These are phyloP conservation scores for Strobilomyces dryophilus DNA, from an alignment of 768 basidiomycete genomes.

Conservation along the genomic window DNA sequence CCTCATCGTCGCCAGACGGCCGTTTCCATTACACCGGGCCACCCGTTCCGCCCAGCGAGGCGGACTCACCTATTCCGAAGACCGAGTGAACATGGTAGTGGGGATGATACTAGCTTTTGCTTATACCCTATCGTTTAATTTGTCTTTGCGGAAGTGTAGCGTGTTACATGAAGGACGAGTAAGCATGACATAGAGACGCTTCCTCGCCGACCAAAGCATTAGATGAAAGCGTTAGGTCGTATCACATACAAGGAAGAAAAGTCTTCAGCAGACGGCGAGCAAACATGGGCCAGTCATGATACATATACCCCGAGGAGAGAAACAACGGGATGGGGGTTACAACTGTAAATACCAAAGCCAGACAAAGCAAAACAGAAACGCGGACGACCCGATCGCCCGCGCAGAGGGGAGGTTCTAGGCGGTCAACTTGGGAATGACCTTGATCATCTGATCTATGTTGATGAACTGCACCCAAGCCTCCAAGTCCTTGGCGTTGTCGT, in stretches of 20 bases:
- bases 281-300: not conserved
- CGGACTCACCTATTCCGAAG: slow-evolving; percentile 1
- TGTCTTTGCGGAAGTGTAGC: not conserved
- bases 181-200: not conserved
- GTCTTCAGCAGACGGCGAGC: not conserved
- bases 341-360: not conserved
- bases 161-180: not conserved
- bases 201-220: not conserved
- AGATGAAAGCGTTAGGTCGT: slow-evolving; percentile 10
- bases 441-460: slow-evolving; percentile 76
- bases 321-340: not conserved
- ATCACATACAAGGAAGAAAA: not conserved
- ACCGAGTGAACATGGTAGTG: not conserved
- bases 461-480: slow-evolving; percentile 84
- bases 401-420: slow-evolving; percentile 35
- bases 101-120: too few species aligned
- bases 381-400: too few species aligned
- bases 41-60: slow-evolving; percentile 28
- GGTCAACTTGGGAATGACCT: slow-evolving; percentile 70
- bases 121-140: too few species aligned
- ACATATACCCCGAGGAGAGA: slow-evolving; percentile 2
- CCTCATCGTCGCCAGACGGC: slow-evolving; percentile 32
- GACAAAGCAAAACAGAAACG: not conserved
- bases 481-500: slow-evolving; percentile 60
- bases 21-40: slow-evolving; percentile 42